These are phyloP conservation scores for Lecanicillium sp. DNA, from an alignment of 2,329 filamentous ascomycete species.

Conservation along the genomic window DNA sequence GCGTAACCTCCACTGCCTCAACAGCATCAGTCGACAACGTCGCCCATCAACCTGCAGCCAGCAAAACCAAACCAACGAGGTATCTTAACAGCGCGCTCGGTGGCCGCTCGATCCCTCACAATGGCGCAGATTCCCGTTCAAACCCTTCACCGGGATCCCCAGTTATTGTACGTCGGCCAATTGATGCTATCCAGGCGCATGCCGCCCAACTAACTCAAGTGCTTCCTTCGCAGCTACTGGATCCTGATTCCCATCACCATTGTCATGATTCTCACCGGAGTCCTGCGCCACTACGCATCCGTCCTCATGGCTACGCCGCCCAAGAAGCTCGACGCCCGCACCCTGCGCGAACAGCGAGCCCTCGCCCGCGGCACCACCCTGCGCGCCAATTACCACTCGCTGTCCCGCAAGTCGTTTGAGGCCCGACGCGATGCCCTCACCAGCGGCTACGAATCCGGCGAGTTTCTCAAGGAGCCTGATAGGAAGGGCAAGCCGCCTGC, in stretches of 20 bases:
- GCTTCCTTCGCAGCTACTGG: constrained; percentile 67
- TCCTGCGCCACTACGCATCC: constrained; percentile 91
- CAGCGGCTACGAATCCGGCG: constrained; percentile 73
- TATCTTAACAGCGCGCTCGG: not conserved
- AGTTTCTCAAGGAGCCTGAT: constrained; percentile 84
- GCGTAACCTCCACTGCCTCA: not conserved
- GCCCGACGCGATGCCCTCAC: constrained; percentile 73
- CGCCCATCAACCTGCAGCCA: not conserved
- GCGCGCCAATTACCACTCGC: constrained; percentile 70
- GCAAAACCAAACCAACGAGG: not conserved
- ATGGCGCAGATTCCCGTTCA: constrained; percentile 87
- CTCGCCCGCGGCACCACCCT: constrained; percentile 79
- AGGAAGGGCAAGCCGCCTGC: constrained; percentile 76
- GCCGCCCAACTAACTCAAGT: too few species aligned
- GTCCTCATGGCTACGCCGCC: constrained; percentile 81
- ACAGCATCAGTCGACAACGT: not conserved
- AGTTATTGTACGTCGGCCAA: constrained; percentile 69
- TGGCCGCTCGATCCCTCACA: constrained; percentile 10
- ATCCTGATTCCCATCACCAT: constrained; percentile 95
- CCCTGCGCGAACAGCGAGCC: constrained; percentile 78
- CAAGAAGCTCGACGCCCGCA: constrained; percentile 67
- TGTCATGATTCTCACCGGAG: constrained; percentile 94
- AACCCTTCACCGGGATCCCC: constrained; percentile 96
- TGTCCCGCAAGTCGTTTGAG: constrained; percentile 71
- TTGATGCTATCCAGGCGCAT: not conserved